Evolutionary conservation across 768 basidiomycete genomes (phyloP).

Genomic region (Tricholoma flavovirens): DNA sequence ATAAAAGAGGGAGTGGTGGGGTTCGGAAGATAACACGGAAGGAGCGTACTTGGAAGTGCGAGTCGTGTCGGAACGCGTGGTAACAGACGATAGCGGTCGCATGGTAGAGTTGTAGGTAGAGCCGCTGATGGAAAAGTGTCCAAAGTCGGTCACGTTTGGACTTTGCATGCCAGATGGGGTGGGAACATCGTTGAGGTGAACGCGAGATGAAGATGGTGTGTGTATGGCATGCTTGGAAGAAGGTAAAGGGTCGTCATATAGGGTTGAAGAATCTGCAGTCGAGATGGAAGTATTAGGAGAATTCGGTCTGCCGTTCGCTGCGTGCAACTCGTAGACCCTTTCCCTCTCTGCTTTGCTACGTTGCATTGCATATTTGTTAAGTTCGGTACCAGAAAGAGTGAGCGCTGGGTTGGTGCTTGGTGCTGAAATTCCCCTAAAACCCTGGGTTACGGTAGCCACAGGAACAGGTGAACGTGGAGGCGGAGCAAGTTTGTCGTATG

Average conservation of each 20-base stretch:
- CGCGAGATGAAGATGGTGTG: slow-evolving; percentile 32
- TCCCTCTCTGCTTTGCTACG: slow-evolving; percentile 52
- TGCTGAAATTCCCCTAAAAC: slow-evolving; percentile 65
- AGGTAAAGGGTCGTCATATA: slow-evolving; percentile 47
- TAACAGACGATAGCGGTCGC: slow-evolving; percentile 46
- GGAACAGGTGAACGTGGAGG: slow-evolving; percentile 54
- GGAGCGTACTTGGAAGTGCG: slow-evolving; percentile 59
- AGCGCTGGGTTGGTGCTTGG: slow-evolving; percentile 81
- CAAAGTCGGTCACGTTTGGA: slow-evolving; percentile 50
- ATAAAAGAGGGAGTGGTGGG: slow-evolving; percentile 42
- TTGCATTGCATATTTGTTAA: slow-evolving; percentile 55
- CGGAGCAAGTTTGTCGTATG: slow-evolving; percentile 64
- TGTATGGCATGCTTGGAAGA: slow-evolving; percentile 25
- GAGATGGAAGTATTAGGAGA: slow-evolving; percentile 47
- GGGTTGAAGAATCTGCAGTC: slow-evolving; percentile 54
- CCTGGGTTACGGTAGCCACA: slow-evolving; percentile 50
- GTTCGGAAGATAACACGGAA: slow-evolving; percentile 47
- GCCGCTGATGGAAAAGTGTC: slow-evolving; percentile 28
- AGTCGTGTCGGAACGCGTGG: slow-evolving; percentile 52
- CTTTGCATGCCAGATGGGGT: slow-evolving; percentile 43
- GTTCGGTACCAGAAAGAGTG: slow-evolving; percentile 63
- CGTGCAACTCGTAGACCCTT: slow-evolving; percentile 37
- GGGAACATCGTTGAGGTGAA: slow-evolving; percentile 55
- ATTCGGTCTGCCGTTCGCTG: slow-evolving; percentile 27
- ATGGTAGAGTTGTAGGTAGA: slow-evolving; percentile 28